Evolutionary conservation across 2,329 filamentous ascomycete species (phyloP).

Genomic region (Fusarium anguioides): DNA sequence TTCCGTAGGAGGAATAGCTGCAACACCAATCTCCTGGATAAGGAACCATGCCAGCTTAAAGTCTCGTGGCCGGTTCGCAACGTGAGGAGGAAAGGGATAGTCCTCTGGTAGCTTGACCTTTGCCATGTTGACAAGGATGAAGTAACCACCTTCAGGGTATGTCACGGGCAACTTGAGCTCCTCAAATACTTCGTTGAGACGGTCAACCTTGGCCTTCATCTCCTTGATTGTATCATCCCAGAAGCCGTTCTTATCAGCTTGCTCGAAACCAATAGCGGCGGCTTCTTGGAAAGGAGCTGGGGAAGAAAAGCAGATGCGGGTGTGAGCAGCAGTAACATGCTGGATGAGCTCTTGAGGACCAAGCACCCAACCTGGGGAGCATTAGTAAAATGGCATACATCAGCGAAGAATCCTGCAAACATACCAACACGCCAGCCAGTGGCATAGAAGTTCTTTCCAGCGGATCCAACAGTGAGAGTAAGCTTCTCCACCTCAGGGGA

Average conservation of each 20-base stretch:
- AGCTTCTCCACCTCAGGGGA: slow-evolving; percentile 89
- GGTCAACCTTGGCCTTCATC: slow-evolving; percentile 89
- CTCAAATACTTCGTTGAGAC: slow-evolving; percentile 84
- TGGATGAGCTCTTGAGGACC: slow-evolving; percentile 89
- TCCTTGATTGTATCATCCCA: slow-evolving; percentile 86
- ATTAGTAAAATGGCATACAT: neutral
- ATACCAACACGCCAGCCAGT: slow-evolving; percentile 90
- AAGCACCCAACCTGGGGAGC: slow-evolving; percentile 79
- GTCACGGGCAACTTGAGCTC: slow-evolving; percentile 85
- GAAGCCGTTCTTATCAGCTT: slow-evolving; percentile 86
- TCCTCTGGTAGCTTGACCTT: slow-evolving; percentile 85
- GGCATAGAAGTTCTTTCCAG: slow-evolving; percentile 98
- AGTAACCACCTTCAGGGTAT: slow-evolving; percentile 96
- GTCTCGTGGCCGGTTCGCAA: slow-evolving; percentile 86
- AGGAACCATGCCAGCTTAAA: slow-evolving; percentile 97
- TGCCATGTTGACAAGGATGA: slow-evolving; percentile 92
- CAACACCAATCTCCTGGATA: slow-evolving; percentile 95
- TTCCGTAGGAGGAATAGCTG: slow-evolving; percentile 95
- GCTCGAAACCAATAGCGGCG: slow-evolving; percentile 90
- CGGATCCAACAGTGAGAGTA: slow-evolving; percentile 93
- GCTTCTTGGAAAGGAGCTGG: slow-evolving; percentile 96
- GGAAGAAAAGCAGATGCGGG: slow-evolving; percentile 93
- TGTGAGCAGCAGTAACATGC: slow-evolving; percentile 92
- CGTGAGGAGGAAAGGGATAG: slow-evolving; percentile 91
- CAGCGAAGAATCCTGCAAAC: slow-evolving; percentile 25